Evolutionary conservation across 2,329 filamentous ascomycete genomes (phyloP).

Genomic region (Triangularia verruculosa): DNA sequence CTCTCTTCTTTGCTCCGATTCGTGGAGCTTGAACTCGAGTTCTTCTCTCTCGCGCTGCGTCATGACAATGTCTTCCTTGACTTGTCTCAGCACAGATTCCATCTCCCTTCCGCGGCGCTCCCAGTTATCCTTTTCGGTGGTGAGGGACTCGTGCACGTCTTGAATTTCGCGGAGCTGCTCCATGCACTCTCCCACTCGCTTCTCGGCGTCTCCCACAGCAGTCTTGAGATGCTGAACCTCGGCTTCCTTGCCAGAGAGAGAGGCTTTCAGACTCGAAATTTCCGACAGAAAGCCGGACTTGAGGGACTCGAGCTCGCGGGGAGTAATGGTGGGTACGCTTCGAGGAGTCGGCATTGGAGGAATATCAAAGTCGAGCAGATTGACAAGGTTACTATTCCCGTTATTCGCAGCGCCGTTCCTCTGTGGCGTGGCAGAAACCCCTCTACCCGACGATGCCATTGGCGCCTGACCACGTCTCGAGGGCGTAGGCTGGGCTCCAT

Average conservation of each 20-base stretch:
- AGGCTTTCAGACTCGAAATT: slow-evolving; percentile 90
- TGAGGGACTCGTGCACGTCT: slow-evolving; percentile 65
- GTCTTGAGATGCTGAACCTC: slow-evolving; percentile 85
- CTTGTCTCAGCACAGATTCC: slow-evolving; percentile 73
- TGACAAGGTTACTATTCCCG: slow-evolving; percentile 49
- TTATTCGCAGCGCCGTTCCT: slow-evolving; percentile 25
- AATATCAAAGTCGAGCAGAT: slow-evolving; percentile 85
- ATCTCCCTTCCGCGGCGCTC: slow-evolving; percentile 83
- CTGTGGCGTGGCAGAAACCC: slow-evolving; percentile 43
- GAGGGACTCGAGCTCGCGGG: slow-evolving; percentile 85
- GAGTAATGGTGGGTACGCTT: slow-evolving; percentile 85
- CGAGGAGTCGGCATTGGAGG: slow-evolving; percentile 91
- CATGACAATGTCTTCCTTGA: slow-evolving; percentile 76
- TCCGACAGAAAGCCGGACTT: slow-evolving; percentile 90
- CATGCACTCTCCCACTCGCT: slow-evolving; percentile 80
- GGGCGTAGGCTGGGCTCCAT: slow-evolving; percentile 44
- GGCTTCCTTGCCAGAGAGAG: slow-evolving; percentile 87
- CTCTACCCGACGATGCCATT: slow-evolving; percentile 36
- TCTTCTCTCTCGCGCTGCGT: slow-evolving; percentile 79
- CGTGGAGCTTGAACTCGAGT: slow-evolving; percentile 70
- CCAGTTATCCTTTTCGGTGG: slow-evolving; percentile 76
- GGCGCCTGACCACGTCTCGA: slow-evolving; percentile 32
- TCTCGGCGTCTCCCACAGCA: slow-evolving; percentile 85
- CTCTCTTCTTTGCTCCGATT: slow-evolving; percentile 70
- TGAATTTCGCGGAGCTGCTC: slow-evolving; percentile 80